phyloP scores from a whole-genome alignment of 176 grass and related monocot species.

The maize (Zea mays) region Zm-B73-REFERENCE-NAM-5.0 NC_050098.1:209808001-209808500 shows the following conservation, averaged over 20 bases:
- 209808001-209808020: background rate
- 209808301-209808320: background rate
- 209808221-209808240: background rate
- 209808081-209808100: conserved; percentile 77
- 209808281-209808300: background rate
- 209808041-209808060: conserved; percentile 48
- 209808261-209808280: background rate
- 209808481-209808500: too few relatives aligned
- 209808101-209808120: conserved; percentile 30
- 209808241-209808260: background rate
- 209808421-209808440: too few relatives aligned
- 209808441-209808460: too few relatives aligned
- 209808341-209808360: too few relatives aligned
- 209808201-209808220: background rate
- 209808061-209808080: conserved; percentile 57
- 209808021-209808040: background rate
- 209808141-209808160: conserved; percentile 64
- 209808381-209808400: too few relatives aligned
- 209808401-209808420: too few relatives aligned
- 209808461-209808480: too few relatives aligned
- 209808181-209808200: background rate
- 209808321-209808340: too few relatives aligned
- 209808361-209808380: too few relatives aligned
- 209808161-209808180: background rate
- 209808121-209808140: background rate